phyloP scores from a whole-genome alignment of 148 eudicot species.

The Oxyria digyna region DNA sequence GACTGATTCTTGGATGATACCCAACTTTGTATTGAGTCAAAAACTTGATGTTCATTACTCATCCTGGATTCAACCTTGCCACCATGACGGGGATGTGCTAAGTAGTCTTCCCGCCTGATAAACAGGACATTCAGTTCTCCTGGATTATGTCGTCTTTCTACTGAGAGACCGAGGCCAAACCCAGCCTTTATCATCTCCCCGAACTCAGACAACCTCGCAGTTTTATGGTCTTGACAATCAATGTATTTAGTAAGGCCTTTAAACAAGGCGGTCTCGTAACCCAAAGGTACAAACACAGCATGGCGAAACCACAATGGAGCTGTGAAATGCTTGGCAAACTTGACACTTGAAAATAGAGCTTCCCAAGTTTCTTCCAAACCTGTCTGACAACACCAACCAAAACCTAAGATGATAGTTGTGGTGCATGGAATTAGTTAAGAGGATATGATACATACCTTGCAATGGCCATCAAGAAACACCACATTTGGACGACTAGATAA shows the following conservation, averaged over 20 bases:
- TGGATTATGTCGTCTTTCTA: slow-evolving; percentile 31
- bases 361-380: slow-evolving; percentile 90
- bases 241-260: slow-evolving; percentile 56
- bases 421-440: background rate
- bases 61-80: slow-evolving; percentile 83
- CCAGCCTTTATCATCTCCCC: slow-evolving; percentile 97
- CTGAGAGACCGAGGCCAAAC: slow-evolving; percentile 60
- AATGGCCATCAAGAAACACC: slow-evolving; percentile 87
- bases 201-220: slow-evolving; percentile 81
- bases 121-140: slow-evolving; percentile 53
- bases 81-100: slow-evolving; percentile 93
- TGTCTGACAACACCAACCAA: slow-evolving; percentile 36
- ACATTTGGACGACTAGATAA: slow-evolving; percentile 77
- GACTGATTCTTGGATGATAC: slow-evolving; percentile 26
- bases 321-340: slow-evolving; percentile 74
- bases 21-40: slow-evolving; percentile 58
- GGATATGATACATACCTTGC: slow-evolving; percentile 53
- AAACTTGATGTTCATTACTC: slow-evolving; percentile 81
- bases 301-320: slow-evolving; percentile 85
- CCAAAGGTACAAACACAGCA: slow-evolving; percentile 68
- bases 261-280: slow-evolving; percentile 86
- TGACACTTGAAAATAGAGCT: slow-evolving; percentile 65
- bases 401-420: background rate
- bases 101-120: slow-evolving; percentile 84
- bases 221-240: slow-evolving; percentile 49